Base-by-base conservation (phyloP, 1,139 yeast genomes). In the Pichia cactophila region DNA sequence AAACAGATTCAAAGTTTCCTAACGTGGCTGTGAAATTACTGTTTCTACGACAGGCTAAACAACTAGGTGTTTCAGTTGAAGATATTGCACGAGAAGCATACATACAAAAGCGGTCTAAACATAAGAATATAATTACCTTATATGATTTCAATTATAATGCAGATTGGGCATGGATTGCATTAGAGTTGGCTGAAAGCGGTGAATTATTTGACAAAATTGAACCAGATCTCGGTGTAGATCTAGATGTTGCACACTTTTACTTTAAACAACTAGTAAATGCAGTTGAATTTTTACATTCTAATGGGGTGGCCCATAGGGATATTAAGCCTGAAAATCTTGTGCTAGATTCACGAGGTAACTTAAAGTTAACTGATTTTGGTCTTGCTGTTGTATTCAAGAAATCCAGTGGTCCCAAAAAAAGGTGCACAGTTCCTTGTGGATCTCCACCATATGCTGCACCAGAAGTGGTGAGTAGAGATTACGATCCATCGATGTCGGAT, bases 241-340 rank as follows among this genome's bases (percentile, higher is more conserved):
- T 74, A 50, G 81, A 79, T 39, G 73, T 83, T 26, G 83, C 86
- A 1, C 86, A 82, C 54, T 77, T 83, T 58, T 83, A 82, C 59
- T 83, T 81, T 61, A 74, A 73, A 44, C 87, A 83, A 56, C 65
- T 83, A 53, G 69, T 80, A 1, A 77, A 74, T 48, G 85, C 84
- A 0, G 65, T 80, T 16, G 70, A 69, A 6, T 79, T 72, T 57
- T 62, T 87, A 41, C 96, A 88, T 62, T 70, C 74, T 3, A 75
- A 74, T 46, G 88, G 92, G 47, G 84, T 88, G 41, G 90, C 94
- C 5, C 96, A 88, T 68, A 66, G 96, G 54, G 96, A 88, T 62
- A 85, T 89, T 51, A 88, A 88, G 61, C 96, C 96, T 0, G 96
- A 88, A 61, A 88, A 88, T 61, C 79, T 88, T n/a, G 70, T 89